Conservation (phyloP, 352 stramenopile genomes). For the Phytophthora citricola region DNA sequence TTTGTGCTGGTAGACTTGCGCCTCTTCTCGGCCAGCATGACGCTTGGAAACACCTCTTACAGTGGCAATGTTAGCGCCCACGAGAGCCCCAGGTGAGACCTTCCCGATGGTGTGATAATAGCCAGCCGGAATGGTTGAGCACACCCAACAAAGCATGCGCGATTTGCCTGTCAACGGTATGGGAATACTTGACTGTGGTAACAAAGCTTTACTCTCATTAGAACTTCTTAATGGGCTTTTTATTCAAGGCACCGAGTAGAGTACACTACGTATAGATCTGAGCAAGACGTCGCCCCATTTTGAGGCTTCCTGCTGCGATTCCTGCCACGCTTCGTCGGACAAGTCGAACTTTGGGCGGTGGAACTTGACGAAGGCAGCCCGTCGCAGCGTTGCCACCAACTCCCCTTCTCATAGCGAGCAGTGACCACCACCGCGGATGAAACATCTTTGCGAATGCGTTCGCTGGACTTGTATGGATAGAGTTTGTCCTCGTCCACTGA, state of each 20-base stretch:
- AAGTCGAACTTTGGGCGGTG: constrained; percentile 21
- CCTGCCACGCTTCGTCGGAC: neutral
- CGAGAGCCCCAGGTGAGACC: neutral
- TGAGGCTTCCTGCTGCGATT: constrained; percentile 20
- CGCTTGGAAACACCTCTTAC: neutral
- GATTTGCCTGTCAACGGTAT: neutral
- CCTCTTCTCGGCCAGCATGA: constrained; percentile 1
- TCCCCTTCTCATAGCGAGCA: neutral
- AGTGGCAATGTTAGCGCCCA: neutral
- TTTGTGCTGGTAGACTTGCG: constrained; percentile 5
- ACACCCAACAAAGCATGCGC: constrained; percentile 1
- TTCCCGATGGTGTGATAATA: constrained; percentile 13
- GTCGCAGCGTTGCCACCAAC: constrained; percentile 32
- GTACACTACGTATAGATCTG: constrained; percentile 14
- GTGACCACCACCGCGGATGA: constrained; percentile 11
- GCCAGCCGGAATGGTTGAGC: neutral
- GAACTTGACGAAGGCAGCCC: constrained; percentile 23
- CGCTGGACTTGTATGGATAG: constrained; percentile 6
- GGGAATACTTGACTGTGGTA: too few relatives aligned
- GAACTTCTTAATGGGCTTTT: neutral
- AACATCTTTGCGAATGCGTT: constrained; percentile 19
- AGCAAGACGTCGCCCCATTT: constrained; percentile 27
- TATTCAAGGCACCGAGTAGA: neutral
- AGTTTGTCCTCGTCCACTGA: constrained; percentile 30
- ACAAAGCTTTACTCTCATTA: too few relatives aligned